These are phyloP conservation scores for Stygiomarasmius scandens DNA, from an alignment of 1,284 basidiomycete genomes.

Conservation along the genomic window DNA sequence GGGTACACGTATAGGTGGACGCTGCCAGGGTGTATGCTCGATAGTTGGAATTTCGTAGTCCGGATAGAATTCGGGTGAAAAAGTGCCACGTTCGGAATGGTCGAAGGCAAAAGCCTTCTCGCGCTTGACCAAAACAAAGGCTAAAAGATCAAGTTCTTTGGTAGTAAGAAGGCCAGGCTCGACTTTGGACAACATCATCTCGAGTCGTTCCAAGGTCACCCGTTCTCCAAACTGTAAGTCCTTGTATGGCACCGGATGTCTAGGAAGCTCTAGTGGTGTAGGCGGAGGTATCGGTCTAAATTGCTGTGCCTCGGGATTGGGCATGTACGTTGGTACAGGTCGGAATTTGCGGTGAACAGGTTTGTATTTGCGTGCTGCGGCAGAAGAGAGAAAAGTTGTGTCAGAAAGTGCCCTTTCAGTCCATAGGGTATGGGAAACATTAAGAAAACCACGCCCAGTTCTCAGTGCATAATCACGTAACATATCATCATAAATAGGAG, in stretches of 20 bases:
- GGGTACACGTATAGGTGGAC: slow-evolving; percentile 29
- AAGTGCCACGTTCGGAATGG: slow-evolving; percentile 31
- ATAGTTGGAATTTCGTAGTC: slow-evolving; percentile 36
- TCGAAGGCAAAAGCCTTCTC: slow-evolving; percentile 28
- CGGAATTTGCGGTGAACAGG: slow-evolving; percentile 31
- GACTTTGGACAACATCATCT: slow-evolving; percentile 19
- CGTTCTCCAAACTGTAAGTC: slow-evolving; percentile 3
- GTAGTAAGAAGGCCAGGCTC: slow-evolving; percentile 16
- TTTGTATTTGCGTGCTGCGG: slow-evolving; percentile 28
- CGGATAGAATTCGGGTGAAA: slow-evolving; percentile 34
- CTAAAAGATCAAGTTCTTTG: slow-evolving; percentile 27
- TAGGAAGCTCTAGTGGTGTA: slow-evolving; percentile 17
- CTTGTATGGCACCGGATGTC: slow-evolving; percentile 18
- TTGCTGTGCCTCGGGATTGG: slow-evolving; percentile 24
- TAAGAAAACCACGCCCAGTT: background rate
- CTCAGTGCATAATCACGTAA: slow-evolving; percentile 1
- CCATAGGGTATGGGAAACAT: slow-evolving; percentile 17
- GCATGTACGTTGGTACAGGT: slow-evolving; percentile 34
- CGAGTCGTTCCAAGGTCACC: slow-evolving; percentile 20
- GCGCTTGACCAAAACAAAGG: slow-evolving; percentile 19
- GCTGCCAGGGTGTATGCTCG: slow-evolving; percentile 34
- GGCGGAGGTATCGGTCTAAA: slow-evolving; percentile 25
- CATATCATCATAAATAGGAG: slow-evolving; percentile 19
- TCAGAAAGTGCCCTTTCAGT: slow-evolving; percentile 11
- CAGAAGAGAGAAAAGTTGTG: background rate